Evolutionary conservation across 2,329 filamentous ascomycete genomes (phyloP), one percentile per base, ranked within the genome.

Genomic region (Xenoacremonium recifei): DNA sequence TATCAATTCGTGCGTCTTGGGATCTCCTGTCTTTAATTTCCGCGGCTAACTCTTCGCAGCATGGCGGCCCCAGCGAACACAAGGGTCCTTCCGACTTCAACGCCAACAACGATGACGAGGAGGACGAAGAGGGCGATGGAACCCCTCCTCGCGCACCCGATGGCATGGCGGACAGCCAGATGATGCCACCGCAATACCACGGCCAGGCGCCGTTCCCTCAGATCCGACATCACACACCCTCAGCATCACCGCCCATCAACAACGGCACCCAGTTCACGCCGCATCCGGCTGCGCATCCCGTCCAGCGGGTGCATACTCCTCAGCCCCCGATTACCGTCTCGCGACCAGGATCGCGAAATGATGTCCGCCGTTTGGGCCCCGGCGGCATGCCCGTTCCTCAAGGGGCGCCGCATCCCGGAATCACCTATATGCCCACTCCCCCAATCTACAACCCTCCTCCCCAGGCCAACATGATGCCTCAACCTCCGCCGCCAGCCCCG

Each of bases 81-180:
- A 99, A 97, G 70, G 92, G 92, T 3, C 93, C 93, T 1, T 78
- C 80, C 40, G 93, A 99, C 67, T 99, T 96, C 68, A 87, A 85
- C 60, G 89, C 89, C 51, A 85, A 87, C 49, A 86, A 87, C 53
- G 89, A 93, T 39, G 91, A 96, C 37, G 90, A 95, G 13, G 88
- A 87, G 20, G 87, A 88, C 18, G 85, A 90, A 27, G 82, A 89
- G 44, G 61, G 49, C 35, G 84, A 86, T 21, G 84, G 77, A 44
- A 87, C 86, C 6, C 87, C 86, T 35, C 85, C 84, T 6, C 81
- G 83, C 47, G 61, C 49, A 3, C 81, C 80, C 48, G 88, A 88
- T 20, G 67, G 64, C 18, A 60, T 73, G 50, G n/a, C n/a, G n/a
- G 76, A 79, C 11, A 62, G 68, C 21, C 78, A 80, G 51, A 81